Evolutionary conservation across 2,329 filamentous ascomycete genomes (phyloP).

Genomic region (Hypoxylon sp.): DNA sequence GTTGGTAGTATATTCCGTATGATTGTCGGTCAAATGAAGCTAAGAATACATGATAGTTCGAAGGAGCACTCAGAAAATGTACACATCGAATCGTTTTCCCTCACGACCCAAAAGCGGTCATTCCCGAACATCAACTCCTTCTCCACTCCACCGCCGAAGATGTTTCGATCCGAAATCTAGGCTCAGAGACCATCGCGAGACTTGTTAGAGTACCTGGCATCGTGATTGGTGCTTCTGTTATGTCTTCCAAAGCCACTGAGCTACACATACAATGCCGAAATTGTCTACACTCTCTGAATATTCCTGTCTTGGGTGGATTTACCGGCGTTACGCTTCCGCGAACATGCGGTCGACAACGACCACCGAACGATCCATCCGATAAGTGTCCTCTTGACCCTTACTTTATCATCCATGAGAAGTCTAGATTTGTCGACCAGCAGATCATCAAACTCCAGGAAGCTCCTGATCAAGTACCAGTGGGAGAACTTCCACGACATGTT

Average conservation of each 20-base stretch:
- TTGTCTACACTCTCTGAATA: slow-evolving; percentile 75
- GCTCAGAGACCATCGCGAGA: slow-evolving; percentile 89
- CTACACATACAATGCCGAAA: slow-evolving; percentile 88
- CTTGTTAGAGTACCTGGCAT: slow-evolving; percentile 98
- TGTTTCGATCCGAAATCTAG: slow-evolving; percentile 92
- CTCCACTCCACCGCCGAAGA: slow-evolving; percentile 91
- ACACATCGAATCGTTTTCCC: slow-evolving; percentile 94
- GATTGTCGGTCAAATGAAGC: background rate
- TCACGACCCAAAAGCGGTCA: slow-evolving; percentile 68
- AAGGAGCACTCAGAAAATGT: slow-evolving; percentile 87
- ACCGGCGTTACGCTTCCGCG: slow-evolving; percentile 85
- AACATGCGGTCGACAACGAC: slow-evolving; percentile 71
- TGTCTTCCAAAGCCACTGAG: slow-evolving; percentile 92
- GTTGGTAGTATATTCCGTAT: slow-evolving; percentile 54
- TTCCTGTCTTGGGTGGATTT: slow-evolving; percentile 85
- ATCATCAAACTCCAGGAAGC: slow-evolving; percentile 98
- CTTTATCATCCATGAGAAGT: slow-evolving; percentile 93
- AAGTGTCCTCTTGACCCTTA: slow-evolving; percentile 94
- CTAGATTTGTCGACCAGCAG: slow-evolving; percentile 95
- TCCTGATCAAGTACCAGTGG: slow-evolving; percentile 95
- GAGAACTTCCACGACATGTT: slow-evolving; percentile 93
- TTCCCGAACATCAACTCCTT: slow-evolving; percentile 93
- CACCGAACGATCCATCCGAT: slow-evolving; percentile 71
- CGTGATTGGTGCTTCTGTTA: slow-evolving; percentile 94
- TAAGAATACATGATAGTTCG: slow-evolving; percentile 70